phyloP scores from a whole-genome alignment of 176 grass and related monocot species.

The Elaeis guineensis region DNA sequence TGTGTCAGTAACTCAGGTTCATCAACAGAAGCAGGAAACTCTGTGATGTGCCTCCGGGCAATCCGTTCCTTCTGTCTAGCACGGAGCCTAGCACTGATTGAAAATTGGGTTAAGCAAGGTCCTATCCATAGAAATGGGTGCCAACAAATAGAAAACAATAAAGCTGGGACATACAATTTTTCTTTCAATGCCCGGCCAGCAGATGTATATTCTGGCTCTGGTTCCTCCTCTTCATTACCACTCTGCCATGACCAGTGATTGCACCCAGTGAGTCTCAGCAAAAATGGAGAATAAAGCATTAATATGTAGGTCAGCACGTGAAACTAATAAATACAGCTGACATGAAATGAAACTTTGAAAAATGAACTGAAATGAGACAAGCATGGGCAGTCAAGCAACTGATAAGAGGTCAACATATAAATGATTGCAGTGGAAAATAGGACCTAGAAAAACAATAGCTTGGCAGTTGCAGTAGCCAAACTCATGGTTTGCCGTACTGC shows the following conservation, averaged over 20 bases:
- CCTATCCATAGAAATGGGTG: conserved; percentile 8
- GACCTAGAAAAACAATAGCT: too few relatives aligned
- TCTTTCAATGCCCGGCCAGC: conserved; percentile 83
- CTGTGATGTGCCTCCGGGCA: conserved; percentile 41
- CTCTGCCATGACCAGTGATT: conserved; percentile 51
- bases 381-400: too few relatives aligned
- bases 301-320: too few relatives aligned
- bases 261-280: background rate
- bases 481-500: too few relatives aligned
- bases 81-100: conserved; percentile 80
- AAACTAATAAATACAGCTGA: too few relatives aligned
- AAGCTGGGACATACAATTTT: conserved; percentile 64
- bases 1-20: conserved; percentile 34
- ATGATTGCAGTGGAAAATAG: too few relatives aligned
- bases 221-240: conserved; percentile 69
- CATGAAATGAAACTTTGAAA: too few relatives aligned
- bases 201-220: conserved; percentile 70
- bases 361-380: too few relatives aligned
- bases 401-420: too few relatives aligned
- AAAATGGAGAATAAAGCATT: too few relatives aligned
- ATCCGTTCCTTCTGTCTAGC: conserved; percentile 90
- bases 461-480: too few relatives aligned
- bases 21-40: conserved; percentile 23
- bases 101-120: conserved; percentile 28
- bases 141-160: conserved; percentile 6